Conservation (phyloP, 164 flowering plant genomes). For the Magnolia sinica region DNA sequence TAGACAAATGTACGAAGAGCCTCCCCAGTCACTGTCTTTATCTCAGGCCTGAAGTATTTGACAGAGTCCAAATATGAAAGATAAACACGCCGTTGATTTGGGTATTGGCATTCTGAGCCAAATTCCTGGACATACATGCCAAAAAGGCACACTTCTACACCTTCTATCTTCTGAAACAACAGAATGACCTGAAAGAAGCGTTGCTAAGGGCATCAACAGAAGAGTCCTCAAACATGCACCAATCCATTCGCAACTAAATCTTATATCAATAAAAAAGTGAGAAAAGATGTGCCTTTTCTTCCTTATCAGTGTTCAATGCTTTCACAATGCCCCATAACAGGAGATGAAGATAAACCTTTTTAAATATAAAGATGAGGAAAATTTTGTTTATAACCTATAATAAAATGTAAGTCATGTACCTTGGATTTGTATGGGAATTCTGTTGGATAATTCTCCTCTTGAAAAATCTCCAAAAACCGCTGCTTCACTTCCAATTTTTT, state of each 20-base stretch:
- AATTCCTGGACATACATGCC: constrained; percentile 99
- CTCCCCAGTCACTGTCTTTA: constrained; percentile 82
- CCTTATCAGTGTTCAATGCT: too few species aligned
- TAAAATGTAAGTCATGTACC: constrained; percentile 34
- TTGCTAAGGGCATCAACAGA: background rate
- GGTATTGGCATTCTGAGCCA: constrained; percentile 83
- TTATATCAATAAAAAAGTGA: background rate
- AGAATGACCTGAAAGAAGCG: constrained; percentile 63
- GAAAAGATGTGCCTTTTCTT: background rate
- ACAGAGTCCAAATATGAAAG: constrained; percentile 97
- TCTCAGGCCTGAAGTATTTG: constrained; percentile 94
- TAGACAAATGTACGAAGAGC: constrained; percentile 96
- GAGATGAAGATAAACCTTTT: background rate
- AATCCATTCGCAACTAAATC: background rate
- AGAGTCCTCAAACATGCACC: background rate
- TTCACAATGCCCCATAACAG: background rate
- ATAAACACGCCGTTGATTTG: constrained; percentile 95
- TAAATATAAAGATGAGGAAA: background rate
- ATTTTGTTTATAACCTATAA: background rate
- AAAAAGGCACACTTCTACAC: constrained; percentile 98
- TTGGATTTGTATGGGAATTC: constrained; percentile 96
- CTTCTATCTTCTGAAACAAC: constrained; percentile 96
- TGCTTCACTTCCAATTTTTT: constrained; percentile 95
- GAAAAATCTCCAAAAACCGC: constrained; percentile 89
- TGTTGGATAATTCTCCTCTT: constrained; percentile 82